phyloP scores from a whole-genome alignment of 2,329 filamentous ascomycete genomes.

The Coleophoma cylindrospora region DNA sequence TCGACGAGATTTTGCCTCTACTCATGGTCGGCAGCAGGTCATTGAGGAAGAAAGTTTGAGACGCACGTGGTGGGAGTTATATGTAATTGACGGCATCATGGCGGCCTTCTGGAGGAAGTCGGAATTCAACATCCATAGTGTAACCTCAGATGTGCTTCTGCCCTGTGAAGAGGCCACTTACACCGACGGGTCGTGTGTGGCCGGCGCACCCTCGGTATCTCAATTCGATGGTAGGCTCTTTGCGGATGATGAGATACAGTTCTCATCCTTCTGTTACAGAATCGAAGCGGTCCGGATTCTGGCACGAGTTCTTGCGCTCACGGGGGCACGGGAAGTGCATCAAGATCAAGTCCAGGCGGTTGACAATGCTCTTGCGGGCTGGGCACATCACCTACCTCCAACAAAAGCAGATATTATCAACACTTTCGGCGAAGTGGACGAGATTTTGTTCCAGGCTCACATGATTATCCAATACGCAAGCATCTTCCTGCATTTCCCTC shows the following conservation, averaged over 20 bases:
- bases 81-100: constrained; percentile 67
- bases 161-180: constrained; percentile 78
- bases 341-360: constrained; percentile 30
- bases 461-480: constrained; percentile 25
- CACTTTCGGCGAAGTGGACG: constrained; percentile 27
- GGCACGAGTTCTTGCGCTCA: constrained; percentile 33
- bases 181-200: constrained; percentile 41
- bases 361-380: constrained; percentile 16
- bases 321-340: constrained; percentile 30
- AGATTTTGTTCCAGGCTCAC: constrained; percentile 30
- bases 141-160: constrained; percentile 62
- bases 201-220: constrained; percentile 29
- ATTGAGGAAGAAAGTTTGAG: constrained; percentile 77
- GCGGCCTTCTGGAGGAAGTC: constrained; percentile 71
- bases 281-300: constrained; percentile 60
- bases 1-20: constrained; percentile 57
- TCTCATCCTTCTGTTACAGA: constrained; percentile 62
- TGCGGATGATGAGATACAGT: constrained; percentile 44
- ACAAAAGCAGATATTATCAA: constrained; percentile 32
- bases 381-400: constrained; percentile 29
- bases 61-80: constrained; percentile 82
- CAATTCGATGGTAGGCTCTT: constrained; percentile 61
- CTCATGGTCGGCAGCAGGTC: constrained; percentile 57
- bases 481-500: neutral
- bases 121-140: constrained; percentile 61